Percentiles rank a stretch among this genome's conserved stretches.
Conservation (phyloP, 805 yeast genomes). For the Wickerhamiella vanderwaltii region DNA sequence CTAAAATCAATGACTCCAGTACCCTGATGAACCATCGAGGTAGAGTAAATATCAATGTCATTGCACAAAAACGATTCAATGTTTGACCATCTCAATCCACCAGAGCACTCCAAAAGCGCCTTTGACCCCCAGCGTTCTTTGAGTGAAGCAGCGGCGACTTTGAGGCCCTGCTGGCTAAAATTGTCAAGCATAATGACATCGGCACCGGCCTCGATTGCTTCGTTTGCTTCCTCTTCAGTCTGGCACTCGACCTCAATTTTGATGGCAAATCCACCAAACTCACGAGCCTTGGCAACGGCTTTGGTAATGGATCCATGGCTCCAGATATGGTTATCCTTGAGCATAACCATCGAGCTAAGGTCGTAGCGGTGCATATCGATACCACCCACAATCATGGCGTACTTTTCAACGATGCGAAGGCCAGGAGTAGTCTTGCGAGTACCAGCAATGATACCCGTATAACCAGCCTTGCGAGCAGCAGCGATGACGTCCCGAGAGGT, state of each 20-base stretch:
- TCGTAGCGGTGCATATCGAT: slow-evolving; percentile 89
- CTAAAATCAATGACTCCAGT: slow-evolving; percentile 71
- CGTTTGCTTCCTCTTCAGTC: slow-evolving; percentile 71
- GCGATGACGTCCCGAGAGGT: slow-evolving; percentile 45
- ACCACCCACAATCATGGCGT: slow-evolving; percentile 92
- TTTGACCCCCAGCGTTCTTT: slow-evolving; percentile 41
- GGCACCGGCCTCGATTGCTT: slow-evolving; percentile 91
- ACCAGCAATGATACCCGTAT: slow-evolving; percentile 79
- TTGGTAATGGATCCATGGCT: slow-evolving; percentile 82
- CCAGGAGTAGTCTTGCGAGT: slow-evolving; percentile 98
- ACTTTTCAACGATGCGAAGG: slow-evolving; percentile 72
- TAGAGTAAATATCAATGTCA: slow-evolving; percentile 79
- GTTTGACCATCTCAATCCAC: slow-evolving; percentile 70
- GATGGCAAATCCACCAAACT: slow-evolving; percentile 75
- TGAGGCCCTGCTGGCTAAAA: slow-evolving; percentile 55
- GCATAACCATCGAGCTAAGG: slow-evolving; percentile 87
- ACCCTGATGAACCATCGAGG: slow-evolving; percentile 91
- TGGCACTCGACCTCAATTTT: slow-evolving; percentile 92
- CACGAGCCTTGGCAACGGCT: slow-evolving; percentile 67
- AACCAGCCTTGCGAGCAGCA: slow-evolving; percentile 57
- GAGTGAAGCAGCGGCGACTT: slow-evolving; percentile 49
- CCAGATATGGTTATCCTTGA: slow-evolving; percentile 88
- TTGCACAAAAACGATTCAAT: slow-evolving; percentile 53
- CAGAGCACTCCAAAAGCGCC: slow-evolving; percentile 79
- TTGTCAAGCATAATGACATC: slow-evolving; percentile 93